Conservation (phyloP, 2,329 filamentous ascomycete genomes). For the Fusarium sp. region DNA sequence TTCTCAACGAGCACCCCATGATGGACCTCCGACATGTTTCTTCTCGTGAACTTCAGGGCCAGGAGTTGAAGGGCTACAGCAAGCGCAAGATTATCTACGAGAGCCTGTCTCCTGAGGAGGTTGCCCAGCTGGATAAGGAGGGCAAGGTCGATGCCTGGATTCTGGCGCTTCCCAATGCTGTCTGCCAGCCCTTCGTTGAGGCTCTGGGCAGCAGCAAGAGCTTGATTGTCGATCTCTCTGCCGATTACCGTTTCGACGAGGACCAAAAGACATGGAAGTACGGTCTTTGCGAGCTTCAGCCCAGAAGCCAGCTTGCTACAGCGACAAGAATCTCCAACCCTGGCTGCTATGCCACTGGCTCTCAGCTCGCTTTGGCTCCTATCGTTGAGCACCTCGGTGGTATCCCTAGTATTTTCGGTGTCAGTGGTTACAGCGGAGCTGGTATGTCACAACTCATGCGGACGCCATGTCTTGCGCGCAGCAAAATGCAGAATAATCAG, state of each 20-base stretch:
- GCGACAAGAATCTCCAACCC: constrained; percentile 90
- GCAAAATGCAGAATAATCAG: neutral
- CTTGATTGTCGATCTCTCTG: constrained; percentile 92
- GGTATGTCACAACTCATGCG: constrained; percentile 45
- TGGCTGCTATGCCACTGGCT: constrained; percentile 93
- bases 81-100: constrained; percentile 95
- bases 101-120: constrained; percentile 86
- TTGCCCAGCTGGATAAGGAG: constrained; percentile 65
- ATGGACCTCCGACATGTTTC: constrained; percentile 93
- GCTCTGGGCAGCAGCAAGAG: constrained; percentile 78
- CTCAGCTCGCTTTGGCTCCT: constrained; percentile 88
- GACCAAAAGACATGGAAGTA: constrained; percentile 68
- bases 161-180: constrained; percentile 94
- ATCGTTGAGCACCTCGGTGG: constrained; percentile 80
- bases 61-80: constrained; percentile 87
- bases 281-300: constrained; percentile 83
- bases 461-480: neutral
- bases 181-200: constrained; percentile 93
- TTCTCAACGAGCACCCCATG: constrained; percentile 87
- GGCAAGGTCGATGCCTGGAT: constrained; percentile 95
- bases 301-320: constrained; percentile 76
- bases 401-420: constrained; percentile 85
- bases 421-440: constrained; percentile 93
- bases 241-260: constrained; percentile 88
- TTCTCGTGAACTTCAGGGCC: constrained; percentile 88